Evolutionary conservation across 1,139 yeast species (phyloP), one percentile per base, ranked within the genome.

Genomic region (Saccharomyces hybrid): DNA sequence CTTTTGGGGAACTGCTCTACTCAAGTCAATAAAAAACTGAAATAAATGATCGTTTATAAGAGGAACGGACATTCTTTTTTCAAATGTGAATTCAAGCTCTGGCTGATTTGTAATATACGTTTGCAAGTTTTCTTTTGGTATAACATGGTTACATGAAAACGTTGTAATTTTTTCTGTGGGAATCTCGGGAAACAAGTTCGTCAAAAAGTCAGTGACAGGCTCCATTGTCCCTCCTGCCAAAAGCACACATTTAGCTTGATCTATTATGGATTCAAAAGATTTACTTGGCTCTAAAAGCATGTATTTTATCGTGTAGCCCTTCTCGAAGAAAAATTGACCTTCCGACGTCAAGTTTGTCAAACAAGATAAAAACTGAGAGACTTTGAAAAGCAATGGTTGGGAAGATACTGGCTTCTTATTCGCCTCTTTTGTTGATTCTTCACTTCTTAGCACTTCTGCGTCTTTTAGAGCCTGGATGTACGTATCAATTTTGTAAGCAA

Each of bases 211-310:
- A 19, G 23, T 14, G 76, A 69, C 55, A 84, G 99, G 99, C 65
- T 89, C 95, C 97, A 91, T 90, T 0, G 99, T 91, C 16, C 99
- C 99, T 42, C 99, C 99, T 9, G 97, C 95, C 5, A 91, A 69
- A 2, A 91, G 75, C 0, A 91, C 85, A 67, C 95, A 86, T 60
- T 78, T 79, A 0, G 91, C 79, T 34, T 83, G 79, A 5, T 81
- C 80, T 0, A 88, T 81, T 1, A 91, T 75, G 9, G 83, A 84
- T 56, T 77, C 76, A 66, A 91, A 89, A 2, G 82, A 75, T 52
- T 79, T 81, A 55, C 91, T 82, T 1, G 97, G 96, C 64, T 91
- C 97, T 11, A 91, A 73, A 13, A 90, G 72, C 77, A 90, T 79
- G 62, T 91, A 91, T 59, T 82, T 81, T 48, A 89, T 69, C 1